These are phyloP conservation scores for Pseudoturritis turrita DNA, from an alignment of 345 rosid genomes.

Conservation along the genomic window DNA sequence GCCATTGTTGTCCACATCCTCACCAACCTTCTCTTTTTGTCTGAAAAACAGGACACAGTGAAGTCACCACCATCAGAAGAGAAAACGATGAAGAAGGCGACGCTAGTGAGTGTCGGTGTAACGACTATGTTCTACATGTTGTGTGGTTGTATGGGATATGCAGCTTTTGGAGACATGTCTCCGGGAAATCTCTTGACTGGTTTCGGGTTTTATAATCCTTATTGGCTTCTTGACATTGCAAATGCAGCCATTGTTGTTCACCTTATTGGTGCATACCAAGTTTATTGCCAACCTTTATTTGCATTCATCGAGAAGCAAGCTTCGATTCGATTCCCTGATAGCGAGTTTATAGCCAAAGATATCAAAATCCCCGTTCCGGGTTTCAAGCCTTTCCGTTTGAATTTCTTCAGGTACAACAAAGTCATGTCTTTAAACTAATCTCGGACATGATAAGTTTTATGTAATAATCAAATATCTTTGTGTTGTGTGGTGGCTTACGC, in stretches of 20 bases:
- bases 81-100: slow-evolving; percentile 86
- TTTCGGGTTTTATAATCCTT: slow-evolving; percentile 81
- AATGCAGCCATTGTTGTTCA: slow-evolving; percentile 82
- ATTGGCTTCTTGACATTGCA: slow-evolving; percentile 88
- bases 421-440: neutral
- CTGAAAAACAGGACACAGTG: slow-evolving; percentile 30
- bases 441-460: neutral
- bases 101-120: slow-evolving; percentile 55
- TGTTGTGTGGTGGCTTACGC: slow-evolving; percentile 26
- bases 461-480: neutral
- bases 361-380: slow-evolving; percentile 53
- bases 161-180: slow-evolving; percentile 78
- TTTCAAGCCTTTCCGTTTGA: slow-evolving; percentile 42
- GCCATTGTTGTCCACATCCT: neutral
- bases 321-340: slow-evolving; percentile 39
- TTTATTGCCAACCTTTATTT: slow-evolving; percentile 79
- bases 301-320: slow-evolving; percentile 74
- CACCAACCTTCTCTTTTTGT: neutral
- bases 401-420: slow-evolving; percentile 46
- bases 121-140: slow-evolving; percentile 86
- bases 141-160: slow-evolving; percentile 90
- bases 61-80: slow-evolving; percentile 75
- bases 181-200: slow-evolving; percentile 87
- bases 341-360: slow-evolving; percentile 52
- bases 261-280: slow-evolving; percentile 91